phyloP scores from a whole-genome alignment of 805 yeast genomes.

The Kluyveromyces siamensis region DNA sequence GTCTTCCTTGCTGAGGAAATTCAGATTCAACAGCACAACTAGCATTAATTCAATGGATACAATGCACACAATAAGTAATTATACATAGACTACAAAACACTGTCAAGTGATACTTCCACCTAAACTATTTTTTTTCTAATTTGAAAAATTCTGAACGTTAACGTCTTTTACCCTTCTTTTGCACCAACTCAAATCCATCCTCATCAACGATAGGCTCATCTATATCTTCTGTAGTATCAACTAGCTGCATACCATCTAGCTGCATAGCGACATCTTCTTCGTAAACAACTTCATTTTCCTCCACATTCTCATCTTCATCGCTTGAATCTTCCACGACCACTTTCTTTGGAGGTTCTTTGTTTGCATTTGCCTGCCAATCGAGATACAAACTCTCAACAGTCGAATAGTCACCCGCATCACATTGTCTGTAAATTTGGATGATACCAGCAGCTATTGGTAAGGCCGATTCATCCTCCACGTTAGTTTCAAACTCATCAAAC shows the following conservation, averaged over 20 bases:
- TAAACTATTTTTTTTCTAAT: not conserved
- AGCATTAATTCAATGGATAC: conserved; percentile 10
- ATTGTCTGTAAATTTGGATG: conserved; percentile 57
- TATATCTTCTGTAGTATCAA: not conserved
- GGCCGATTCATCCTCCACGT: conserved; percentile 85
- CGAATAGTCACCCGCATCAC: conserved; percentile 42
- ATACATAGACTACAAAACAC: not conserved
- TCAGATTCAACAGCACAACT: conserved; percentile 27
- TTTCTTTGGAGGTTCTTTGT: conserved; percentile 24
- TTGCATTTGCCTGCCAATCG: conserved; percentile 49
- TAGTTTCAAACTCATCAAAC: conserved; percentile 90
- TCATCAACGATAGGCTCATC: conserved; percentile 69
- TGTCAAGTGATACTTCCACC: not conserved
- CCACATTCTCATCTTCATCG: conserved; percentile 38
- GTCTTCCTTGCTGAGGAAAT: conserved; percentile 30
- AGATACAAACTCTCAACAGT: conserved; percentile 51
- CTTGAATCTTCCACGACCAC: conserved; percentile 40
- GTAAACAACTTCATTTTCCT: conserved; percentile 34
- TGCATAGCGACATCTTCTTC: conserved; percentile 30
- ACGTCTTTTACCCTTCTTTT: conserved; percentile 53
- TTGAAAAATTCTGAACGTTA: not conserved
- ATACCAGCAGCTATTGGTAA: conserved; percentile 61
- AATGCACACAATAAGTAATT: conserved; percentile 1
- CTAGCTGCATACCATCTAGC: conserved; percentile 16
- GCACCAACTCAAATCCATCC: conserved; percentile 89